Percentiles rank a stretch among this genome's conserved stretches.
Conservation (phyloP, 805 yeast species). For the Wickerhamomyces hampshirensis region DNA sequence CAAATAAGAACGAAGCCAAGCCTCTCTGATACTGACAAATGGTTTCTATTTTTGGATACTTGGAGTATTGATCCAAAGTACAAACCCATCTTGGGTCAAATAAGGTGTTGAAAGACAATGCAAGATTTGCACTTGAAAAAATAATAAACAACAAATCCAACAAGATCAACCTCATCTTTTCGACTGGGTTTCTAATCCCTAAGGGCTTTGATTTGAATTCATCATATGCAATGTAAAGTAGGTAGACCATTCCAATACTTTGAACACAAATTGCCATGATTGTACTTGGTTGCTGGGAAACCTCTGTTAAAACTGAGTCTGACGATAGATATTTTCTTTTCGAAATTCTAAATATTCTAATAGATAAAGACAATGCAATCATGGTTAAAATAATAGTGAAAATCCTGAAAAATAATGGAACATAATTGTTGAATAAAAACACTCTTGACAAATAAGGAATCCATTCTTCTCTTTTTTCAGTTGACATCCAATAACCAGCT, state of each 20-base stretch:
- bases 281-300: slow-evolving; percentile 81
- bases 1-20: slow-evolving; percentile 71
- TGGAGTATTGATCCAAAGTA: slow-evolving; percentile 16
- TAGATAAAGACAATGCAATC: slow-evolving; percentile 70
- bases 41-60: slow-evolving; percentile 34
- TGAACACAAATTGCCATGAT: slow-evolving; percentile 90
- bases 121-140: slow-evolving; percentile 80
- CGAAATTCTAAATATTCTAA: slow-evolving; percentile 45
- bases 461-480: slow-evolving; percentile 58
- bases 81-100: slow-evolving; percentile 85
- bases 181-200: slow-evolving; percentile 81
- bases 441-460: slow-evolving; percentile 54
- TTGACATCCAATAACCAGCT: slow-evolving; percentile 68
- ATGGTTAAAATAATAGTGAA: slow-evolving; percentile 54
- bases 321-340: slow-evolving; percentile 17
- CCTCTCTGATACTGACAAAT: slow-evolving; percentile 79
- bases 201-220: slow-evolving; percentile 90
- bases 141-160: slow-evolving; percentile 84
- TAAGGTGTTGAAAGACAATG: slow-evolving; percentile 79
- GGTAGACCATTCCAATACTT: slow-evolving; percentile 68
- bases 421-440: slow-evolving; percentile 69
- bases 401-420: slow-evolving; percentile 72
- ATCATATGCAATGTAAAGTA: slow-evolving; percentile 79
- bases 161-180: slow-evolving; percentile 75
- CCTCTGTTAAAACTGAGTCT: slow-evolving; percentile 18